Conservation (phyloP, 257 asterid genomes). For the Orobanche coerulescens region DNA sequence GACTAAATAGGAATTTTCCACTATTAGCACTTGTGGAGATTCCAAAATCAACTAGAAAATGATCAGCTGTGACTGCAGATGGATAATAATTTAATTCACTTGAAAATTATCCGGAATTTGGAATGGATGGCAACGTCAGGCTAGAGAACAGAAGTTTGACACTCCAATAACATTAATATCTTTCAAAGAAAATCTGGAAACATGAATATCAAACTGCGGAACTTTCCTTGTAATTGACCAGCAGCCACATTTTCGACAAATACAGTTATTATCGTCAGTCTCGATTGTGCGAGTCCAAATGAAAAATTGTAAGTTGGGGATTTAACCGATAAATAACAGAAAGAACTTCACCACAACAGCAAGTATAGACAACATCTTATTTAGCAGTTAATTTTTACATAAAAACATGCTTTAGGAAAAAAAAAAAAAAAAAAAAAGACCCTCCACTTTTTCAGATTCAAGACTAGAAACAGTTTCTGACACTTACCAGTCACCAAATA, state of each 20-base stretch:
- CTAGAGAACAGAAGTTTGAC: neutral
- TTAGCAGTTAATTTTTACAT: too few relatives aligned
- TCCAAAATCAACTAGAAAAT: neutral
- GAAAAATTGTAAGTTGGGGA: neutral
- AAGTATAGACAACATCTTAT: constrained; percentile 7
- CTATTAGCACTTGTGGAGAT: neutral
- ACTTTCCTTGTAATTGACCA: too few relatives aligned
- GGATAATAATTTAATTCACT: neutral
- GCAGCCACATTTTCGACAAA: too few relatives aligned
- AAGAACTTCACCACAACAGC: neutral
- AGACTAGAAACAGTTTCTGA: constrained; percentile 27
- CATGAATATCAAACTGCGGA: neutral
- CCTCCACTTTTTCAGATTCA: constrained; percentile 13
- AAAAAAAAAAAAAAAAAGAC: too few relatives aligned
- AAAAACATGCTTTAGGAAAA: too few relatives aligned
- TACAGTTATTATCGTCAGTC: too few relatives aligned
- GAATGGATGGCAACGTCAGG: neutral
- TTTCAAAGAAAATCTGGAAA: constrained; percentile 9
- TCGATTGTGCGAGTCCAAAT: too few relatives aligned
- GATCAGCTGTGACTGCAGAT: neutral
- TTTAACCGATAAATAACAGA: neutral
- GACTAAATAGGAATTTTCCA: too few relatives aligned
- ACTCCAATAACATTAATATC: neutral
- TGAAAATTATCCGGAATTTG: neutral
- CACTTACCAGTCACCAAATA: constrained; percentile 49